Base-by-base conservation (phyloP, 139 green algal species). In the Nannochloris sp. region DNA sequence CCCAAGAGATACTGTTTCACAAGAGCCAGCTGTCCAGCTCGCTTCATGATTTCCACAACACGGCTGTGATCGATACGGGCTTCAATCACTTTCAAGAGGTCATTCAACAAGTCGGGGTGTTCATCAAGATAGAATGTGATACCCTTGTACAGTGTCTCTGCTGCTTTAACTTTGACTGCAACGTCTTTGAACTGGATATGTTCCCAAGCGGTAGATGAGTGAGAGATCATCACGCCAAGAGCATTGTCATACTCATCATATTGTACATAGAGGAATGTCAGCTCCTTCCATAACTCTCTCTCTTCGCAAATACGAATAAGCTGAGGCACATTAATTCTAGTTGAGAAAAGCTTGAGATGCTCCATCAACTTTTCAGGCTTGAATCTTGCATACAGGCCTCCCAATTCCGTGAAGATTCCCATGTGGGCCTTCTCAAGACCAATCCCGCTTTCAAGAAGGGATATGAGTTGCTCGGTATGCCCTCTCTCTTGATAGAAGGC, bases 201-300 rank as follows among this genome's bases (percentile, higher is more conserved):
- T 76, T 99, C 93, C 93, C 93, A 99, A 9, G 93, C 93, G 14
- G 87, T 73, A 11, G 86, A 75, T 29, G 82, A 88, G 82, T 99
- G 93, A 50, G 76, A 75, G 75, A 98, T 95, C 87, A 98, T 97
- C 44, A 90, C 84, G 44, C 63, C 62, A 18, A 85, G 81, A 0
- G 93, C 93, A 75, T 99, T 98, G 86, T 99, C 93, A 62, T 94
- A 96, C 85, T 99, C 93, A 64, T 99, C 93, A 64, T 99, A 98
- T 50, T 81, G 68, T 16, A 94, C 80, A 76, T 98, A 98, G 67
- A 99, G 75, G 85, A 89, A 95, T 19, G 89, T 85, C 48, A 99
- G 87, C 83, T 97, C 93, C 74, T 86, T 85, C 93, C 93, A 99
- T 72, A 96, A 87, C 62, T 90, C 78, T 64, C 95, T 79, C 74